Conservation (phyloP, 2,329 filamentous ascomycete species). For the Rhexocercosporidium sp. region DNA sequence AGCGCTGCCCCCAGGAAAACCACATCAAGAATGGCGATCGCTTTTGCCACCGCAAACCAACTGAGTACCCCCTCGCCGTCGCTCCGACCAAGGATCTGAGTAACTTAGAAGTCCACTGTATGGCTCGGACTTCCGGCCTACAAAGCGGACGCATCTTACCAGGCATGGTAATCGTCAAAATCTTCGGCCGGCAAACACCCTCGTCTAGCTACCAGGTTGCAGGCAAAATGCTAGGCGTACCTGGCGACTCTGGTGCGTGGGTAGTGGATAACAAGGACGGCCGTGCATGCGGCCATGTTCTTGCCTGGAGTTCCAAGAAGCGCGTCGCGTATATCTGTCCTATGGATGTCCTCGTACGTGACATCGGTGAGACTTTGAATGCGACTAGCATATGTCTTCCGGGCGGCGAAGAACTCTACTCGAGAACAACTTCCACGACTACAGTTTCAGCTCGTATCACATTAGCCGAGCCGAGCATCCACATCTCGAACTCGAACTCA, state of each 20-base stretch:
- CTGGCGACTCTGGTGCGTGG: conserved; percentile 94
- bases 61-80: conserved; percentile 59
- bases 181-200: conserved; percentile 82
- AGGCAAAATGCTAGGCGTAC: conserved; percentile 63
- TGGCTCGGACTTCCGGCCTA: conserved; percentile 84
- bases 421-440: background rate
- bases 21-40: conserved; percentile 56
- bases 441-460: background rate
- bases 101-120: conserved; percentile 82
- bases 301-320: conserved; percentile 84
- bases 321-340: conserved; percentile 90
- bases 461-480: background rate
- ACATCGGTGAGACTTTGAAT: conserved; percentile 80
- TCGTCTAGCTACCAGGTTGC: conserved; percentile 71
- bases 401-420: conserved; percentile 51
- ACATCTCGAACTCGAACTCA: background rate
- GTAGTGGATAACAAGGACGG: conserved; percentile 82
- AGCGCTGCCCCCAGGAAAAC: conserved; percentile 75
- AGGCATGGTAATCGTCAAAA: conserved; percentile 82
- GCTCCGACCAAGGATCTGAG: conserved; percentile 67
- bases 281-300: conserved; percentile 84
- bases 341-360: conserved; percentile 87
- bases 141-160: conserved; percentile 79
- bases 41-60: conserved; percentile 48
- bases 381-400: conserved; percentile 75